Base-by-base conservation (phyloP, 371 early-diverging fungal species). In the Circinella minor region DNA sequence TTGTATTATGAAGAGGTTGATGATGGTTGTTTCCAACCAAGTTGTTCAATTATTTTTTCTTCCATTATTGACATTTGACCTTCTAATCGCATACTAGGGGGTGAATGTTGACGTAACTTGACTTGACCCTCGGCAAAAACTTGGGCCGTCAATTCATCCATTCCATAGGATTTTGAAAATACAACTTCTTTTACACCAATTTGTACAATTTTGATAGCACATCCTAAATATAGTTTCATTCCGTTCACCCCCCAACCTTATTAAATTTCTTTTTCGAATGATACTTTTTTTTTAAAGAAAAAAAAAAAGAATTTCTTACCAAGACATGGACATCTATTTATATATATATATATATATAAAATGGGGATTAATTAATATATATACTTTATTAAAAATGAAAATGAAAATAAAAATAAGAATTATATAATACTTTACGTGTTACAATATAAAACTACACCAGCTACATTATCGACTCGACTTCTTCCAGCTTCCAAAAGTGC, bases 151-250 rank as follows among this genome's bases (percentile, higher is more conserved):
- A 93, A 75, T 14, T 89, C 88, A 67, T 98, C 97, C 96, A 97
- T 96, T 0, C 94, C 90, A 67, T 99, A 99, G 5, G 91, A 81
- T 69, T 88, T 86, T 6, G 89, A 84, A 70, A 96, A 99, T 2
- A 98, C 96, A 0, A 99, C 98, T 74, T 94, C 92, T 66, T 86
- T 84, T 47, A 99, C 91, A 5, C 98, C 97, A 36, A 91, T 89
- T 77, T 99, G 99, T 4, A 98, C 92, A 73, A 98, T 96, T 81
- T 98, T 98, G 71, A 96, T 94, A 11, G 98, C 94, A 77, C 99
- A 99, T 1, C 96, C 95, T 73, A 89, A 43, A 43, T 43, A 43
- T 43, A 43, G 1, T 11, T 6, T 11, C 27, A 27, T 27, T 27
- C 2, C 27, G n/a, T n/a, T n/a, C 27, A 0, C 27, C 27, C 0